Percentiles rank a stretch among this genome's conserved stretches.
These are phyloP conservation scores for Sporodiniella umbellata DNA, from an alignment of 371 early-diverging fungal species.

Conservation along the genomic window DNA sequence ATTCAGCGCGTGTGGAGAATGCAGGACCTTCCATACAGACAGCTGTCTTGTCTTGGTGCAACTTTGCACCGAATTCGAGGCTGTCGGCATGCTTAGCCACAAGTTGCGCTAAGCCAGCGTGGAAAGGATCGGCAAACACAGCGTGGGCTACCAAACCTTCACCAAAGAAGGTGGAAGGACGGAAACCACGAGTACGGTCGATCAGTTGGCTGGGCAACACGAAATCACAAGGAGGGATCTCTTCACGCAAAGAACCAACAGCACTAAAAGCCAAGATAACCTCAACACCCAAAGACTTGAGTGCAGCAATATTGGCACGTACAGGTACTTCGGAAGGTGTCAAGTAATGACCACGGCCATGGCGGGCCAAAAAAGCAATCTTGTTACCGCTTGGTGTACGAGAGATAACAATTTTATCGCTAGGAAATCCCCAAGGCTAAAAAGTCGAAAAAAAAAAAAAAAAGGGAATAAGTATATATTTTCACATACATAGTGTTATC, in stretches of 20 bases:
- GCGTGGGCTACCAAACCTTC: conserved; percentile 90
- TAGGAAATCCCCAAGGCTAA: conserved; percentile 93
- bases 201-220: conserved; percentile 91
- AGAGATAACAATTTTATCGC: conserved; percentile 72
- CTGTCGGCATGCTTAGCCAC: conserved; percentile 56
- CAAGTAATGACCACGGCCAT: conserved; percentile 88
- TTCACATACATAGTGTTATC: no score
- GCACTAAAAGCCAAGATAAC: conserved; percentile 95
- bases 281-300: conserved; percentile 91
- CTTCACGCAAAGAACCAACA: conserved; percentile 89
- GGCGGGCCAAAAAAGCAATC: conserved; percentile 95
- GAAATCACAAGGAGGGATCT: conserved; percentile 92
- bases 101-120: conserved; percentile 68
- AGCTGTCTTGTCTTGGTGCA: conserved; percentile 82
- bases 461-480: no score
- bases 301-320: conserved; percentile 96
- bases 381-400: conserved; percentile 70
- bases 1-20: conserved; percentile 96
- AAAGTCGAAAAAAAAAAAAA: no score
- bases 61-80: conserved; percentile 41
- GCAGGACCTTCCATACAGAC: conserved; percentile 98
- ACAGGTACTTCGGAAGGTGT: conserved; percentile 90
- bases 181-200: conserved; percentile 94
- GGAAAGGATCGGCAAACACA: conserved; percentile 95
- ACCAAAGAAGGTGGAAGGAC: conserved; percentile 87